These are phyloP conservation scores for Solanum chiquidenum DNA, from an alignment of 257 asterid genomes.

Conservation along the genomic window DNA sequence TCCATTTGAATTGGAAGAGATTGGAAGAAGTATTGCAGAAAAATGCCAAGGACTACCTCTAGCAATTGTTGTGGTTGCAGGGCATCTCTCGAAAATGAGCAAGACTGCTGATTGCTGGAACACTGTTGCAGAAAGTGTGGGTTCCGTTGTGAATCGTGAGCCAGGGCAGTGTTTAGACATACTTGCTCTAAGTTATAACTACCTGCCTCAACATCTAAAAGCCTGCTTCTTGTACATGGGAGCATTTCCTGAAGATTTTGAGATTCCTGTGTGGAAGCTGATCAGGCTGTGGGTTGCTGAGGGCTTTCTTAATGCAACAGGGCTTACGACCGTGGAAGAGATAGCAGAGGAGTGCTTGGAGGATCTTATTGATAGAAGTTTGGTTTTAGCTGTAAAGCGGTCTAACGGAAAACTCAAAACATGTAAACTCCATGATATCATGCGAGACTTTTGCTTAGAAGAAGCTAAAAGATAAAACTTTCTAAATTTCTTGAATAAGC, in stretches of 20 bases:
- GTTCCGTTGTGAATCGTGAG: constrained; percentile 5
- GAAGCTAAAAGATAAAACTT: constrained; percentile 23
- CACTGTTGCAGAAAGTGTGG: constrained; percentile 8
- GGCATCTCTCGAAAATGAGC: constrained; percentile 10
- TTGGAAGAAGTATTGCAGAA: constrained; percentile 8
- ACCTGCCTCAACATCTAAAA: constrained; percentile 24
- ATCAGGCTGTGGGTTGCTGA: constrained; percentile 23
- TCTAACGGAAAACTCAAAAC: constrained; percentile 15
- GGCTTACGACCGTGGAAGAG: not conserved
- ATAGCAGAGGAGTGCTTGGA: constrained; percentile 24
- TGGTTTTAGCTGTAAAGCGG: constrained; percentile 12
- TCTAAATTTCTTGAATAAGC: constrained; percentile 10
- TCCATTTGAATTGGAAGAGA: constrained; percentile 9
- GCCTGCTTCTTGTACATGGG: constrained; percentile 30
- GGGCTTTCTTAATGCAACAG: constrained; percentile 12
- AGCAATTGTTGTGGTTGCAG: constrained; percentile 22
- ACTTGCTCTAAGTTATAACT: constrained; percentile 9
- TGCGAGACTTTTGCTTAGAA: constrained; percentile 23
- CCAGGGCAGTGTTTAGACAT: constrained; percentile 1
- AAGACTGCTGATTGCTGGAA: constrained; percentile 13
- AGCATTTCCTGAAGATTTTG: constrained; percentile 23
- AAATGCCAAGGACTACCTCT: constrained; percentile 26
- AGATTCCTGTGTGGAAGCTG: constrained; percentile 15
- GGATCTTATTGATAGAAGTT: constrained; percentile 22
- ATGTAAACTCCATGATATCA: constrained; percentile 25